Evolutionary conservation across 2,329 filamentous ascomycete species (phyloP).

Genomic region (Colletotrichum eleusines): DNA sequence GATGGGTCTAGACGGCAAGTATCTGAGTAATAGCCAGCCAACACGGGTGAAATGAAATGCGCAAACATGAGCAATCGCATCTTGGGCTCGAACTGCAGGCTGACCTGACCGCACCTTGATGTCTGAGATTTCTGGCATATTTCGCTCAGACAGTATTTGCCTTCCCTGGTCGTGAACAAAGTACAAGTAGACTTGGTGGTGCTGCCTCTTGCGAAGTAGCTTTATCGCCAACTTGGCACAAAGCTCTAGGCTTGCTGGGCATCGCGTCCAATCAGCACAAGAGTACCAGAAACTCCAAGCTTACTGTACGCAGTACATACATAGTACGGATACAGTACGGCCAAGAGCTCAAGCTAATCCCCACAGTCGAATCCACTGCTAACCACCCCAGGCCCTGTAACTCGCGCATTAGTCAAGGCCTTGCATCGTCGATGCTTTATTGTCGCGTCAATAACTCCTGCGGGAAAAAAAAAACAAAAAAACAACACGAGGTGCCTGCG

Average conservation of each 20-base stretch:
- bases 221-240: conserved; percentile 8
- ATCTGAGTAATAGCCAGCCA: conserved; percentile 18
- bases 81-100: background rate
- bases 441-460: conserved; percentile 5
- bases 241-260: background rate
- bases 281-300: conserved; percentile 5
- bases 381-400: conserved; percentile 14
- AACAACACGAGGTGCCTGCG: background rate
- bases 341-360: conserved; percentile 22
- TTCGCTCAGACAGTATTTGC: too few relatives aligned
- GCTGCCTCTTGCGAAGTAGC: background rate
- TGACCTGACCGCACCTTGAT: background rate
- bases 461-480: too few relatives aligned
- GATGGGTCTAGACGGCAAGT: conserved; percentile 22
- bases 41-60: too few relatives aligned
- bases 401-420: conserved; percentile 38
- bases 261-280: conserved; percentile 1
- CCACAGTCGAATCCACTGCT: conserved; percentile 23
- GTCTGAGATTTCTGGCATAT: background rate
- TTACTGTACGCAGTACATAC: too few relatives aligned
- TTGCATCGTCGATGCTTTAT: conserved; percentile 33
- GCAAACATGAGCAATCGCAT: conserved; percentile 18
- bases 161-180: background rate
- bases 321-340: too few relatives aligned
- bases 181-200: background rate